Evolutionary conservation across 2,329 filamentous ascomycete species (phyloP).

Genomic region (Sporothrix humicola): DNA sequence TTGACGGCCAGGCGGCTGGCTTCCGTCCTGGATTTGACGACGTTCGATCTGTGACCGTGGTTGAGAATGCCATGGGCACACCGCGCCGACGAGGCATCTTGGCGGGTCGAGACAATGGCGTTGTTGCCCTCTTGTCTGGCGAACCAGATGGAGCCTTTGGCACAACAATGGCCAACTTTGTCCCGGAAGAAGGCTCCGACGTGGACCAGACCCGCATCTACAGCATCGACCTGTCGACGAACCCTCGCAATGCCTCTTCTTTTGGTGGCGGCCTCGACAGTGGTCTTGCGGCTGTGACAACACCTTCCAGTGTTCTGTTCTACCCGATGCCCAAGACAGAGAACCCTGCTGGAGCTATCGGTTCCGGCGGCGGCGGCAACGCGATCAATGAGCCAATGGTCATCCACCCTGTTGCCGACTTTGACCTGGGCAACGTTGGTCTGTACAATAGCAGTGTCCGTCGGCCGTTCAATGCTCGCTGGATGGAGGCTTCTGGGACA

Average conservation of each 20-base stretch:
- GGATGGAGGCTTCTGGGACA: slow-evolving; percentile 52
- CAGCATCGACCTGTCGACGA: slow-evolving; percentile 43
- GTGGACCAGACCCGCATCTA: slow-evolving; percentile 57
- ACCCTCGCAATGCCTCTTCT: neutral
- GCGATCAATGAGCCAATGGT: neutral
- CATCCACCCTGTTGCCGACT: slow-evolving; percentile 37
- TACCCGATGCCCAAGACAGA: slow-evolving; percentile 43
- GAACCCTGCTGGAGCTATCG: neutral
- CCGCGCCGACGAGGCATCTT: slow-evolving; percentile 47
- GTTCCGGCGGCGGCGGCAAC: no score
- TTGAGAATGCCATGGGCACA: slow-evolving; percentile 44
- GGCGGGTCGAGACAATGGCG: slow-evolving; percentile 57
- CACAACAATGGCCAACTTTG: slow-evolving; percentile 40
- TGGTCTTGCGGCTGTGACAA: slow-evolving; percentile 45
- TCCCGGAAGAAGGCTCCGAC: slow-evolving; percentile 62
- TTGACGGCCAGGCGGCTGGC: slow-evolving; percentile 49
- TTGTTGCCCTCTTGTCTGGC: slow-evolving; percentile 53
- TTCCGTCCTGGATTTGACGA: slow-evolving; percentile 56
- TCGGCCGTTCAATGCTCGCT: slow-evolving; percentile 48
- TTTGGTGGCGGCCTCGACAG: slow-evolving; percentile 25
- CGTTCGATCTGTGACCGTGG: slow-evolving; percentile 54
- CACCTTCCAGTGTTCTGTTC: slow-evolving; percentile 43
- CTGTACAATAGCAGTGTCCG: slow-evolving; percentile 34
- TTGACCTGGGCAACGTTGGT: slow-evolving; percentile 38
- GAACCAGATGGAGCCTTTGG: slow-evolving; percentile 41